Percentiles rank a stretch among this genome's conserved stretches.
phyloP scores from a whole-genome alignment of 768 basidiomycete species.

The Trichaptum fuscoviolaceum region DNA sequence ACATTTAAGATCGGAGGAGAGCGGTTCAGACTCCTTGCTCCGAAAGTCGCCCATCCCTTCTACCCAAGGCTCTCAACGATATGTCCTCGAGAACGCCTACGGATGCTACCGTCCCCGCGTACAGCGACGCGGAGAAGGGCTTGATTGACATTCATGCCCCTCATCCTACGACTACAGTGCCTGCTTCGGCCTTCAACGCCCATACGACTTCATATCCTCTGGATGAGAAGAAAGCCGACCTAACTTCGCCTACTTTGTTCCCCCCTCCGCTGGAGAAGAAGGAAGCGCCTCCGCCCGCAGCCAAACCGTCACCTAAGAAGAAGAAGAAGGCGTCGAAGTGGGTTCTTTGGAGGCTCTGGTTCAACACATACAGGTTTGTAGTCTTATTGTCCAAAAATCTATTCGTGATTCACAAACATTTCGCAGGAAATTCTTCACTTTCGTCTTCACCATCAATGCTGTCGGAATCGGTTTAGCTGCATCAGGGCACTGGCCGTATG shows the following conservation, averaged over 20 bases:
- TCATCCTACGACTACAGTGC: constrained; percentile 19
- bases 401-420: constrained; percentile 3
- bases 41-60: constrained; percentile 12
- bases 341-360: constrained; percentile 65
- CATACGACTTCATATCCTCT: background rate
- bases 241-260: constrained; percentile 20
- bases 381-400: constrained; percentile 1
- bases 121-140: constrained; percentile 57
- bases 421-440: constrained; percentile 67
- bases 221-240: constrained; percentile 34
- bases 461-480: constrained; percentile 56
- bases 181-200: constrained; percentile 23
- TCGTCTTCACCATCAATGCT: constrained; percentile 56
- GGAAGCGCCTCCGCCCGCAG: constrained; percentile 28
- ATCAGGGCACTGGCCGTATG: constrained; percentile 63
- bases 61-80: constrained; percentile 9
- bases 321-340: constrained; percentile 58
- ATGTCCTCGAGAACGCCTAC: constrained; percentile 41
- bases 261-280: constrained; percentile 39
- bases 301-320: constrained; percentile 36
- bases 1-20: background rate
- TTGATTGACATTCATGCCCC: constrained; percentile 39
- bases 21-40: constrained; percentile 11
- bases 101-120: constrained; percentile 32
- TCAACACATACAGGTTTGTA: constrained; percentile 68